These are phyloP conservation scores for Aspergillus carbonarius DNA, from an alignment of 2,329 filamentous ascomycete genomes.

Conservation along the genomic window DNA sequence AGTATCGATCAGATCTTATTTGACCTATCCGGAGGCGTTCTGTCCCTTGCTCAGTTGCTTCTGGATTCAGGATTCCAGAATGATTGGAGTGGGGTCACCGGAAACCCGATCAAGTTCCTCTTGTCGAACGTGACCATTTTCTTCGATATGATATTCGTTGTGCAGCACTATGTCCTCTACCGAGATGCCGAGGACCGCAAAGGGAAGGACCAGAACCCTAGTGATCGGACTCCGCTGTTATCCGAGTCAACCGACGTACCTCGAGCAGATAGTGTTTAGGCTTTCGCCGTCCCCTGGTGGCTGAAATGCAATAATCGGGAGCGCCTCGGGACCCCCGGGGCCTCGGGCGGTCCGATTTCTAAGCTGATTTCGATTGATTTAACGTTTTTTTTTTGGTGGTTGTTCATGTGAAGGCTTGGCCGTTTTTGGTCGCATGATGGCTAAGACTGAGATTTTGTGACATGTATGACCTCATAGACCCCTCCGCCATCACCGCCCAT, in stretches of 20 bases:
- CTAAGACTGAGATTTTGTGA: neutral
- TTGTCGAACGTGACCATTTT: slow-evolving; percentile 81
- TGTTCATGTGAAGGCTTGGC: neutral
- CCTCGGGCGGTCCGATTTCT: neutral
- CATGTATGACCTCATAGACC: slow-evolving; percentile 2
- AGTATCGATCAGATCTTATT: slow-evolving; percentile 80
- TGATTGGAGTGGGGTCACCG: slow-evolving; percentile 87
- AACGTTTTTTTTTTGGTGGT: neutral
- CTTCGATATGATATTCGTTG: slow-evolving; percentile 83
- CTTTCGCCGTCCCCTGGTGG: neutral
- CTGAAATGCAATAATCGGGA: neutral
- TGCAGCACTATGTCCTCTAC: slow-evolving; percentile 87
- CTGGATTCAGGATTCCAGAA: slow-evolving; percentile 81
- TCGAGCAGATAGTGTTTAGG: slow-evolving; percentile 10
- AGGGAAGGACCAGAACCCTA: slow-evolving; percentile 18
- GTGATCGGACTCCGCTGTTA: slow-evolving; percentile 32
- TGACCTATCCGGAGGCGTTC: slow-evolving; percentile 75
- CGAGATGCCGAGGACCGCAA: slow-evolving; percentile 28
- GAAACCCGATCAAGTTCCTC: slow-evolving; percentile 87
- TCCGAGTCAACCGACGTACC: slow-evolving; percentile 15
- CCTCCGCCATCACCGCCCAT: neutral
- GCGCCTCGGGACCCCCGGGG: neutral
- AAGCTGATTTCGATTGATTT: neutral
- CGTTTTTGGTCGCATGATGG: neutral
- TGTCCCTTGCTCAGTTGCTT: slow-evolving; percentile 77